Evolutionary conservation across 2,329 filamentous ascomycete genomes (phyloP), one percentile per base, ranked within the genome.

Genomic region (Ophiostoma novo-ulmi): DNA sequence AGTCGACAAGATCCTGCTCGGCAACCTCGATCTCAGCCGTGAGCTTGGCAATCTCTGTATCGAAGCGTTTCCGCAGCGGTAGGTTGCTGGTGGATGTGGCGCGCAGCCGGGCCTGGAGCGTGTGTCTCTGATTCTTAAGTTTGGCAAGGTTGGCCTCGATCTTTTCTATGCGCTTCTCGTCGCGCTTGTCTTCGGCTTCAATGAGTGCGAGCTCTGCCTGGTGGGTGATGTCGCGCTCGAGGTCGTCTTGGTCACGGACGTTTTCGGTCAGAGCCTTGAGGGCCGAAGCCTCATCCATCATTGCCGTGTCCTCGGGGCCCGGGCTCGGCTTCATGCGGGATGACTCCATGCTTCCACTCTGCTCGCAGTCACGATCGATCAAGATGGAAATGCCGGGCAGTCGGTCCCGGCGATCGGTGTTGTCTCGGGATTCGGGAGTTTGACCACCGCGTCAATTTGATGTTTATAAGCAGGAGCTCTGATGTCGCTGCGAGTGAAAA

Each of bases 201-300:
- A 85, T 85, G 70, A 90, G 78, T 0, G 84, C 85, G 22, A 84
- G 81, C 70, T 85, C 88, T 4, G 87, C 88, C 74, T 90, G 85
- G 20, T 84, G 78, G 1, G 86, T 86, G 73, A 98, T 96, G 76
- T 97, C 93, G 73, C 93, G 87, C 79, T 97, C 94, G 26, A 98
- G 82, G 72, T 97, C 94, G 81, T 94, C 90, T 78, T 98, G 94
- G 76, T 97, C 89, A 71, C 92, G 88, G 31, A 95, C 88, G 71
- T 89, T 85, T 69, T 88, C 86, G 5, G 90, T 88, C 58, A 93
- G 81, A 63, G 85, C 85, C 71, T 84, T 82, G 38, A 93, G 81
- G 26, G 86, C 85, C 69, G 84, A 83, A 61, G 85, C 85, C 76
- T 91, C 89, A 73, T 88, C 86, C 71, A 85, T 77, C 5, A 76